A percentile compares a stretch with the other conserved stretches of the same genome.
These are phyloP conservation scores for Trichothecium sympodiale DNA, from an alignment of 2,329 filamentous ascomycete genomes.

Conservation along the genomic window DNA sequence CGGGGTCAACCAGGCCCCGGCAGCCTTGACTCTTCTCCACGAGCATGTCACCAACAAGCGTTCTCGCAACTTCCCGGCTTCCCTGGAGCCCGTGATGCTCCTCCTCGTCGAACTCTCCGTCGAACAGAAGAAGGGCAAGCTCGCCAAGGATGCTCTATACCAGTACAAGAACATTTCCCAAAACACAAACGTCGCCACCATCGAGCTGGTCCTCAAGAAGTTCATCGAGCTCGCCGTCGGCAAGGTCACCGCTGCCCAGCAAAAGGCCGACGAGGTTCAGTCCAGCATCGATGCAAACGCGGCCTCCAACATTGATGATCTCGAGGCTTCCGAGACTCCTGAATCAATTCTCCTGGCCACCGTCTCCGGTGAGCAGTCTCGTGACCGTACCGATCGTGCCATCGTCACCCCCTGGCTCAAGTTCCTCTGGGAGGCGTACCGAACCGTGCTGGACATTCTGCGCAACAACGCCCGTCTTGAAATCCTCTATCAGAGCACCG, in stretches of 20 bases:
- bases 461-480: conserved; percentile 98
- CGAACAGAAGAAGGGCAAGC: conserved; percentile 94
- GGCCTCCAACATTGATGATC: conserved; percentile 71
- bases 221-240: conserved; percentile 96
- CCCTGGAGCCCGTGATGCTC: conserved; percentile 96
- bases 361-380: conserved; percentile 94
- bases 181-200: conserved; percentile 96
- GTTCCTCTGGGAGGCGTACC: conserved; percentile 98
- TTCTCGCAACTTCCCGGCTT: conserved; percentile 88
- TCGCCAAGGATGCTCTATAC: conserved; percentile 96
- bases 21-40: conserved; percentile 88
- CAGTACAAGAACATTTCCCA: conserved; percentile 99
- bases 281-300: conserved; percentile 66
- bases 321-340: conserved; percentile 93
- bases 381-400: conserved; percentile 92
- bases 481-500: conserved; percentile 96
- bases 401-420: conserved; percentile 99
- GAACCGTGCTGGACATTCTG: conserved; percentile 94
- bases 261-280: conserved; percentile 92
- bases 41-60: conserved; percentile 99
- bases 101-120: conserved; percentile 94
- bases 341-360: conserved; percentile 97
- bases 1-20: conserved; percentile 85
- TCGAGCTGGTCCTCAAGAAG: conserved; percentile 93
- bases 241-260: conserved; percentile 91